A percentile compares a stretch with the other conserved stretches of the same genome.
Conservation (phyloP, 257 asterid species). For the Solanum raphanifolium region DNA sequence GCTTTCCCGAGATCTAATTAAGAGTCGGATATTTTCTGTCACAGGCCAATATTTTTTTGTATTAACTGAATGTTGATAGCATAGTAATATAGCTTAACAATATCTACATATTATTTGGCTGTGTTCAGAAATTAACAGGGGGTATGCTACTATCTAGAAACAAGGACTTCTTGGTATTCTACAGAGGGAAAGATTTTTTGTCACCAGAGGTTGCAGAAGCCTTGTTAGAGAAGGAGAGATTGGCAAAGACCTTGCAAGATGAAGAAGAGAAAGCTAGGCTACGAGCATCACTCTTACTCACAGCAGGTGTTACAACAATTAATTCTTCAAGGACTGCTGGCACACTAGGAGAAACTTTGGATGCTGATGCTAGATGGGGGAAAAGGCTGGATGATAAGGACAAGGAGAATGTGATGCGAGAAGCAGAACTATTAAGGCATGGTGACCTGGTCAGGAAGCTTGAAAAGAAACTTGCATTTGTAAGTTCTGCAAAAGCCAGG, state of each 20-base stretch:
- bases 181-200: conserved; percentile 84
- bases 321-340: conserved; percentile 55
- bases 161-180: conserved; percentile 90
- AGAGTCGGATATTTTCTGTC: background rate
- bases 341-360: conserved; percentile 82
- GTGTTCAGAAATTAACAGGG: conserved; percentile 81
- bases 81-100: background rate
- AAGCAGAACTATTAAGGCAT: conserved; percentile 68
- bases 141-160: conserved; percentile 77
- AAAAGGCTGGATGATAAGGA: conserved; percentile 44
- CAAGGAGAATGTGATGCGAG: conserved; percentile 65
- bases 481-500: conserved; percentile 26
- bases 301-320: conserved; percentile 15
- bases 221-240: conserved; percentile 76
- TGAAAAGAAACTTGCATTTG: conserved; percentile 64
- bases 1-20: background rate
- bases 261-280: conserved; percentile 88
- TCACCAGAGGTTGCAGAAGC: conserved; percentile 82
- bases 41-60: background rate
- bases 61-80: background rate
- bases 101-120: background rate
- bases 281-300: conserved; percentile 40
- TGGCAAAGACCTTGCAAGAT: conserved; percentile 72
- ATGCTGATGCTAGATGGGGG: conserved; percentile 82
- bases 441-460: conserved; percentile 75